These are phyloP conservation scores for Simmondsia chinensis DNA, from an alignment of 148 eudicot genomes.

Conservation along the genomic window DNA sequence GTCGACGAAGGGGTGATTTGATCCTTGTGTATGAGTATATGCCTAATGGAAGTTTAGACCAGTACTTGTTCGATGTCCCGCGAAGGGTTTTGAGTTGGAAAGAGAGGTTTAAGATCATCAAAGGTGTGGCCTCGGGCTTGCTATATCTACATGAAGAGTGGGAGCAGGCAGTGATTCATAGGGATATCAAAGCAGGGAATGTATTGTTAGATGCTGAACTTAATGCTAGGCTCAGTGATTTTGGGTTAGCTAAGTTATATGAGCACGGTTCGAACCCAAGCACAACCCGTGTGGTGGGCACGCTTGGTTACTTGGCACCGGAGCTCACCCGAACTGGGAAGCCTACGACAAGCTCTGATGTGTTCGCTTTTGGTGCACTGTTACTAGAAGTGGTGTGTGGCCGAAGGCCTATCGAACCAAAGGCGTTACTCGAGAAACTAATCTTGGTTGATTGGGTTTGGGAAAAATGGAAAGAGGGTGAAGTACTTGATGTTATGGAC, in stretches of 20 bases:
- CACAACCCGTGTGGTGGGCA: slow-evolving; percentile 78
- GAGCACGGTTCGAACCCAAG: slow-evolving; percentile 61
- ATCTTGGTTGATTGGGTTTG: slow-evolving; percentile 79
- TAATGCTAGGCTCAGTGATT: slow-evolving; percentile 67
- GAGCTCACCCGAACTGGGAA: slow-evolving; percentile 77
- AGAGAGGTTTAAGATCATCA: slow-evolving; percentile 58
- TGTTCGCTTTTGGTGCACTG: slow-evolving; percentile 82
- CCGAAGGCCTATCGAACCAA: slow-evolving; percentile 65
- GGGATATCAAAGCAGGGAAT: slow-evolving; percentile 76
- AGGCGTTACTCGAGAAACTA: slow-evolving; percentile 62
- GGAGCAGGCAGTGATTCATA: slow-evolving; percentile 79
- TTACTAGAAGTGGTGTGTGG: slow-evolving; percentile 78
- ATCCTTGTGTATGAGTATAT: slow-evolving; percentile 78
- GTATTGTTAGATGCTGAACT: slow-evolving; percentile 55
- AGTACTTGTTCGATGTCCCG: slow-evolving; percentile 40
- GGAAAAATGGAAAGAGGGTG: slow-evolving; percentile 56
- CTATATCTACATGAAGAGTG: slow-evolving; percentile 72
- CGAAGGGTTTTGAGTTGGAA: slow-evolving; percentile 42
- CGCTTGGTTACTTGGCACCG: slow-evolving; percentile 82
- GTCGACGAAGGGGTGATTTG: slow-evolving; percentile 51
- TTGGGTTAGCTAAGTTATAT: slow-evolving; percentile 70
- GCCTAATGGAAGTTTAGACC: slow-evolving; percentile 83
- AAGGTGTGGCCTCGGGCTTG: slow-evolving; percentile 71
- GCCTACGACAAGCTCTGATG: slow-evolving; percentile 73
- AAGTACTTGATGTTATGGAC: slow-evolving; percentile 52